Base-by-base conservation (phyloP, 805 yeast species). In the Diddensiella transvaalensis region DNA sequence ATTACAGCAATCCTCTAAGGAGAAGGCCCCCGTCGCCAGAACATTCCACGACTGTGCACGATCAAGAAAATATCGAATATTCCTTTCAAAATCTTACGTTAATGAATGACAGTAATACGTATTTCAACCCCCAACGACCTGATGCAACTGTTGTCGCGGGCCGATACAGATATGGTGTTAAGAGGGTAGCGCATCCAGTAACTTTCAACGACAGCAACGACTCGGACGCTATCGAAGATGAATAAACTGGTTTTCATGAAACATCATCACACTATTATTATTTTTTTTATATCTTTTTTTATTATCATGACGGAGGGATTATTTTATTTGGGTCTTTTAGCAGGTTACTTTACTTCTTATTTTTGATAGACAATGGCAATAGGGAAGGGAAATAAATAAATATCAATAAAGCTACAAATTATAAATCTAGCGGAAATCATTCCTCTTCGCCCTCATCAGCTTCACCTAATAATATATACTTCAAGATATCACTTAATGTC, bases 401-500 rank as follows among this genome's bases (percentile, higher is more conserved):
- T 26, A 26, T 26, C 8, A 8, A n/a, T n/a, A n/a, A n/a, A n/a
- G n/a, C n/a, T n/a, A 26, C 13, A 8, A 26, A 26, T 26, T 26
- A 26, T 8, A 26, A 26, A 26, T 13, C 8, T 8, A 26, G 11
- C 32, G 32, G 32, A 8, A 26, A 13, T 8, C 32, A 13, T 26
- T 26, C 78, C 67, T 87, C 95, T 45, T 73, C 74, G 51, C 68
- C 42, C 5, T 38, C 42, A 8, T 33, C 41, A 8, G 36, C 43
- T 21, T 71, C 85, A 23, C 85, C 87, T 60, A 81, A 78, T 51
- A 90, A 73, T 41, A 91, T 78, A 64, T 91, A 93, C 64, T 80
- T 79, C 59, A 93, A 75, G 47, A 93, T 90, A 65, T 93, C 99
- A 63, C 96, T 85, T 60, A 93, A 72, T 0, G 98, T 87, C 50